Conservation (phyloP, 169 alveolate species). For the Cryptosporidium baileyi region DNA sequence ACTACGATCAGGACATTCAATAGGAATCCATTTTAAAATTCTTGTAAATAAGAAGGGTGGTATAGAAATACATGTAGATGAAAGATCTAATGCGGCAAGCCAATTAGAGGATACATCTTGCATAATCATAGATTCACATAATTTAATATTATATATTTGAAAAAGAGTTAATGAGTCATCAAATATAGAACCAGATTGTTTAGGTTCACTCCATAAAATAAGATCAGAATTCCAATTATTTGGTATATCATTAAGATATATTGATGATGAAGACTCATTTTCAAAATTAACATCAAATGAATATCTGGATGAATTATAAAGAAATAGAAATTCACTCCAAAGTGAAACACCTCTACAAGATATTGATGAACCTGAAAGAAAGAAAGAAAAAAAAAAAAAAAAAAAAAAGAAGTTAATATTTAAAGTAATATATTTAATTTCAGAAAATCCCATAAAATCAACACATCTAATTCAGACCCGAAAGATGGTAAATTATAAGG, state of each 20-base stretch:
- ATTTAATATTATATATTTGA: slow-evolving; percentile 22
- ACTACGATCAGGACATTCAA: slow-evolving; percentile 45
- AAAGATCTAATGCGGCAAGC: slow-evolving; percentile 52
- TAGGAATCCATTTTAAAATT: slow-evolving; percentile 19
- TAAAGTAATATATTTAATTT: background rate
- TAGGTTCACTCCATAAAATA: slow-evolving; percentile 53
- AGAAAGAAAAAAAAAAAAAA: background rate
- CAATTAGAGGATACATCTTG: slow-evolving; percentile 32
- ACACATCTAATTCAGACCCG: slow-evolving; percentile 70
- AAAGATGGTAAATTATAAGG: slow-evolving; percentile 68
- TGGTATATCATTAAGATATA: background rate
- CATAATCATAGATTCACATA: background rate
- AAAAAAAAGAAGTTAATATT: background rate
- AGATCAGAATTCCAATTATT: background rate
- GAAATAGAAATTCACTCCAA: slow-evolving; percentile 25
- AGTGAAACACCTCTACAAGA: slow-evolving; percentile 54
- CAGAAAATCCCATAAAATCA: slow-evolving; percentile 62
- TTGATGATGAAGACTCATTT: background rate
- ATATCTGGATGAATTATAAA: slow-evolving; percentile 15
- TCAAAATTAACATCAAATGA: slow-evolving; percentile 31
- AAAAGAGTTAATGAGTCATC: slow-evolving; percentile 41
- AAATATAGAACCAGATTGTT: slow-evolving; percentile 37
- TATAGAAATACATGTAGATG: slow-evolving; percentile 53
- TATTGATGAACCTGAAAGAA: slow-evolving; percentile 32
- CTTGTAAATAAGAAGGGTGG: slow-evolving; percentile 35